Base-by-base conservation (phyloP, 1,284 basidiomycete genomes). In the Marasmius tenuissimus region DNA sequence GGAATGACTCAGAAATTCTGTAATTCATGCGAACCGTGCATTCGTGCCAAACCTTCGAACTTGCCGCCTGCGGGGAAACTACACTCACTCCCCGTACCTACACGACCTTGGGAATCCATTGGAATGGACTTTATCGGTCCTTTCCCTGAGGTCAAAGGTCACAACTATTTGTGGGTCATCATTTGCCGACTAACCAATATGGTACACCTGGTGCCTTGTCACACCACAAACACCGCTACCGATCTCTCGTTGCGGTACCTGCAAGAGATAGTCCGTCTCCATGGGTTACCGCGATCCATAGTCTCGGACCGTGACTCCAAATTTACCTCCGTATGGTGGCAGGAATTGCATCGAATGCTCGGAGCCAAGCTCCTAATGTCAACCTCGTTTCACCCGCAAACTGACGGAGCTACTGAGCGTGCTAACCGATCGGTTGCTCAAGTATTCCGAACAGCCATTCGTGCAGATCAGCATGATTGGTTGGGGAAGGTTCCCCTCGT, bases 391-490 rank as follows among this genome's bases (percentile, higher is more conserved):
- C 50, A 52, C 9, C n/a, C 50, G n/a, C 48, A 49, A 49, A 49
- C 48, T 6, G 48, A 49, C 12, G 48, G 74, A 0, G 58, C 61
- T 0, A 68, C 69, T 0, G 74, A 76, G 59, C 61, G 71, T 0
- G 64, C 65, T 0, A 72, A 70, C 11, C 60, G 66, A 0, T 68
- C 70, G 0, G 63, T 76, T 1, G 63, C 54, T 2, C 69, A 72
- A 48, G 69, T 76, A 1, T 59, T 77, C 12, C 48, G 72, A 0
- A 35, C 61, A 0, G 53, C 69, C n/a, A 70, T 79, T 0, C 4
- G 57, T 0, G 67, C 69, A 0, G 69, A 76, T 35, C 77, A 79
- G 58, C 63, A 64, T 7, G 72, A 78, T 45, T 80, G 77, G 76
- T 65, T 68, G 0, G 55, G 66, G 0, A 67, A 70, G 27, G 6